A percentile compares a stretch with the other conserved stretches of the same genome.
Conservation (phyloP, 2,329 filamentous ascomycete species). For the Bisporella sp. region DNA sequence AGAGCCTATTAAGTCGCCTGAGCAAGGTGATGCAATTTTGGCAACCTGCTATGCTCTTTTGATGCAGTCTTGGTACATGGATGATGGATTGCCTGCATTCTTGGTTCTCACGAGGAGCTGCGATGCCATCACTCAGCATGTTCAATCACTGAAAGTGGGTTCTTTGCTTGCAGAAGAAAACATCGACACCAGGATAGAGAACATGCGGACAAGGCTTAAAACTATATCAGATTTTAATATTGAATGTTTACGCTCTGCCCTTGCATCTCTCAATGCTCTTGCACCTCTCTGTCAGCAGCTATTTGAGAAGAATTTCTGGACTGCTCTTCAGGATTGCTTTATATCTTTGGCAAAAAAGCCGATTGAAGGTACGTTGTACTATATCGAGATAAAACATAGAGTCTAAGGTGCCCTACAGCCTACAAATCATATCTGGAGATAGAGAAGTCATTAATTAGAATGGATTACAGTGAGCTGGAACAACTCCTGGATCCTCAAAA, state of each 20-base stretch:
- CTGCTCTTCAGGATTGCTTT: background rate
- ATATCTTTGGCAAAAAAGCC: background rate
- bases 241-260: background rate
- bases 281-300: background rate
- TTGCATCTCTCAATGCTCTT: background rate
- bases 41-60: slow-evolving; percentile 53
- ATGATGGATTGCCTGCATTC: slow-evolving; percentile 53
- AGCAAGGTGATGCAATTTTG: slow-evolving; percentile 52
- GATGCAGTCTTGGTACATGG: slow-evolving; percentile 50
- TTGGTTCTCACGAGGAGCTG: slow-evolving; percentile 55
- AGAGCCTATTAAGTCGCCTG: slow-evolving; percentile 33
- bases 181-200: slow-evolving; percentile 35
- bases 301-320: background rate
- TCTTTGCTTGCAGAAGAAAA: slow-evolving; percentile 37
- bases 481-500: slow-evolving; percentile 37
- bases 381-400: slow-evolving; percentile 27
- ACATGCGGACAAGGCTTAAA: slow-evolving; percentile 39
- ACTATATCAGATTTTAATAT: slow-evolving; percentile 23
- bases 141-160: slow-evolving; percentile 43
- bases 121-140: slow-evolving; percentile 46
- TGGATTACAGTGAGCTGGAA: slow-evolving; percentile 34
- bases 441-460: slow-evolving; percentile 25
- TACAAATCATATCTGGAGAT: slow-evolving; percentile 26
- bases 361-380: background rate
- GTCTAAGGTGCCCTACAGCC: slow-evolving; percentile 27